phyloP scores from a whole-genome alignment of 768 basidiomycete species.

The Cyathus striatus region DNA sequence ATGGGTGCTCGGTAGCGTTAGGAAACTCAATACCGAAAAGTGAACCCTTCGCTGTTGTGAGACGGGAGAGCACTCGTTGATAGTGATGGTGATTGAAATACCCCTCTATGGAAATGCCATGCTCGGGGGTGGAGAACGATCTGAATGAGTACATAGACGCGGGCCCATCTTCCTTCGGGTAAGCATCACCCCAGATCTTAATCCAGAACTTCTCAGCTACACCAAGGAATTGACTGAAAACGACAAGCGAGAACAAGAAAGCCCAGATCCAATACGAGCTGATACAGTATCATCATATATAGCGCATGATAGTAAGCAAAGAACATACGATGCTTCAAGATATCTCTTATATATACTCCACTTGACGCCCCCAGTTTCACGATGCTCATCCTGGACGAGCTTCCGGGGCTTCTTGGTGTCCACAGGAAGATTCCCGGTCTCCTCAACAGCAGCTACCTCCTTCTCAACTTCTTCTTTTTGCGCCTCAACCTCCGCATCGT shows the following conservation, averaged over 20 bases:
- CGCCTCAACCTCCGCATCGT: conserved; percentile 44
- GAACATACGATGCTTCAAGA: conserved; percentile 53
- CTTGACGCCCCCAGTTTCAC: conserved; percentile 78
- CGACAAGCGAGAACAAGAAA: conserved; percentile 42
- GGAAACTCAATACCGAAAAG: conserved; percentile 25
- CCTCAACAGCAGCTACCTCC: conserved; percentile 20
- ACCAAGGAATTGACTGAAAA: conserved; percentile 46
- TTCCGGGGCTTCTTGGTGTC: conserved; percentile 62
- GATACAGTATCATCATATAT: conserved; percentile 13
- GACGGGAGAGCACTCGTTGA: conserved; percentile 14
- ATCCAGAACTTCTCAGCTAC: conserved; percentile 72
- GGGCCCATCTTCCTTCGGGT: conserved; percentile 7
- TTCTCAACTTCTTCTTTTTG: conserved; percentile 36
- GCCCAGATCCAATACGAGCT: conserved; percentile 69
- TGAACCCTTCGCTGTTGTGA: conserved; percentile 3
- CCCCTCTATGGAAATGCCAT: conserved; percentile 31
- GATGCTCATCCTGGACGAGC: conserved; percentile 75
- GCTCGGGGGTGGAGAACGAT: conserved; percentile 29
- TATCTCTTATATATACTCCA: conserved; percentile 70
- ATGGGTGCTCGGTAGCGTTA: conserved; percentile 46
- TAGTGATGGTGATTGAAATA: conserved; percentile 21
- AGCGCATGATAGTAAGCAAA: conserved; percentile 2
- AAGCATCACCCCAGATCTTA: too few species aligned
- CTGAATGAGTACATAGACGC: conserved; percentile 24
- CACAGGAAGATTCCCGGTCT: conserved; percentile 17